Percentiles rank a stretch among this genome's conserved stretches.
These are phyloP conservation scores for Hemerocallis citrina DNA, from an alignment of 106 monocot genomes.

Conservation along the genomic window DNA sequence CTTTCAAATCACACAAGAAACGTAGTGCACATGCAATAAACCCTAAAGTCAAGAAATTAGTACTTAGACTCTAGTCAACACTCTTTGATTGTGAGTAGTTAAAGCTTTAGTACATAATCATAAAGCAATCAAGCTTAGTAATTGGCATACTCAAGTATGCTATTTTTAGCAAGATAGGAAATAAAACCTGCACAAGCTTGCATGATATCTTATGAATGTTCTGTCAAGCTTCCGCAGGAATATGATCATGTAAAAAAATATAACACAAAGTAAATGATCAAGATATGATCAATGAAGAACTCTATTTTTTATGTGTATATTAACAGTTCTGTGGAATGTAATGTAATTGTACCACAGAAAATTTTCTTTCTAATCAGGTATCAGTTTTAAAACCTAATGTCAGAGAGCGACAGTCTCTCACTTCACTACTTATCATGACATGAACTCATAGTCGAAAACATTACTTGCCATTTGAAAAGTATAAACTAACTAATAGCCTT, in stretches of 20 bases:
- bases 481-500: not conserved
- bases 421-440: not conserved
- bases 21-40: too few relatives aligned
- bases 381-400: not conserved
- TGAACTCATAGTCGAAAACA: not conserved
- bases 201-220: not conserved
- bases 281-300: not conserved
- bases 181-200: not conserved
- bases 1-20: too few relatives aligned
- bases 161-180: not conserved
- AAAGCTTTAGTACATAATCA: not conserved
- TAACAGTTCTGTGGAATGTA: not conserved
- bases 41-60: too few relatives aligned
- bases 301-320: not conserved
- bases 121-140: not conserved
- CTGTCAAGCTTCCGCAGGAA: not conserved
- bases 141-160: not conserved
- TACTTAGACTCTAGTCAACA: too few relatives aligned
- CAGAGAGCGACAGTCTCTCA: not conserved
- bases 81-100: too few relatives aligned
- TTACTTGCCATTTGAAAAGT: not conserved
- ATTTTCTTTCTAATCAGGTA: too few relatives aligned
- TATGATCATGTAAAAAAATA: not conserved
- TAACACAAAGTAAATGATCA: not conserved
- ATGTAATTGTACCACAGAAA: too few relatives aligned